A percentile compares a stretch with the other conserved stretches of the same genome.
Evolutionary conservation across 2,329 filamentous ascomycete genomes (phyloP).

Genomic region (Calonectria pseudoturangicola): DNA sequence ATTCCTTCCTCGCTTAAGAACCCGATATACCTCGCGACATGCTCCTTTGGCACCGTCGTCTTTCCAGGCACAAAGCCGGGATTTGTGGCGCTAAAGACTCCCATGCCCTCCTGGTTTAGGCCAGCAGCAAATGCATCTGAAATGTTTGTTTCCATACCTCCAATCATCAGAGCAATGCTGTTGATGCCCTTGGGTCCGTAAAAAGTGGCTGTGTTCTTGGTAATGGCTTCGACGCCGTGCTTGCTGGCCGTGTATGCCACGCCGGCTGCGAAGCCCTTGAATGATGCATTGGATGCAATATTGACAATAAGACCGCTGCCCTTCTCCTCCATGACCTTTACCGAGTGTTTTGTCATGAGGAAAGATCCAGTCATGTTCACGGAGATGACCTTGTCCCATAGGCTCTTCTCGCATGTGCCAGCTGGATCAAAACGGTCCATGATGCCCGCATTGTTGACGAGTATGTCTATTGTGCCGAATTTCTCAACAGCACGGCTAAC

Average conservation of each 20-base stretch:
- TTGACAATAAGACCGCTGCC: constrained; percentile 70
- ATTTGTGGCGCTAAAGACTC: constrained; percentile 50
- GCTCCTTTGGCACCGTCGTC: constrained; percentile 56
- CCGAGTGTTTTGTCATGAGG: constrained; percentile 69
- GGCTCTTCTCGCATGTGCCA: constrained; percentile 64
- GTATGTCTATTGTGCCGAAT: constrained; percentile 67
- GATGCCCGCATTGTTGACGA: constrained; percentile 76
- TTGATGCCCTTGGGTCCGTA: constrained; percentile 74
- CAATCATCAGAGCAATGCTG: constrained; percentile 67
- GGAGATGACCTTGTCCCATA: constrained; percentile 73
- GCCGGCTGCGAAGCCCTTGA: constrained; percentile 63
- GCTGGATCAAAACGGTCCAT: constrained; percentile 74
- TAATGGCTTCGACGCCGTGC: constrained; percentile 72
- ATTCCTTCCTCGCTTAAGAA: constrained; percentile 59
- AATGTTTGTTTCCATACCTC: constrained; percentile 75
- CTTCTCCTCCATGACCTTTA: constrained; percentile 57
- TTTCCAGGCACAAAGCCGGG: constrained; percentile 56
- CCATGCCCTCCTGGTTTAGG: constrained; percentile 59
- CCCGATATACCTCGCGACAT: constrained; percentile 63
- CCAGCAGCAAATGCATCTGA: constrained; percentile 62
- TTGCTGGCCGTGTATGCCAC: constrained; percentile 72
- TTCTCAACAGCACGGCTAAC: constrained; percentile 43
- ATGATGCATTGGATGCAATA: constrained; percentile 68
- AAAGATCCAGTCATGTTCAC: constrained; percentile 75
- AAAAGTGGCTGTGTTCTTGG: constrained; percentile 74